Conservation (phyloP, 1,284 basidiomycete species). For the Abortiporus biennis region DNA sequence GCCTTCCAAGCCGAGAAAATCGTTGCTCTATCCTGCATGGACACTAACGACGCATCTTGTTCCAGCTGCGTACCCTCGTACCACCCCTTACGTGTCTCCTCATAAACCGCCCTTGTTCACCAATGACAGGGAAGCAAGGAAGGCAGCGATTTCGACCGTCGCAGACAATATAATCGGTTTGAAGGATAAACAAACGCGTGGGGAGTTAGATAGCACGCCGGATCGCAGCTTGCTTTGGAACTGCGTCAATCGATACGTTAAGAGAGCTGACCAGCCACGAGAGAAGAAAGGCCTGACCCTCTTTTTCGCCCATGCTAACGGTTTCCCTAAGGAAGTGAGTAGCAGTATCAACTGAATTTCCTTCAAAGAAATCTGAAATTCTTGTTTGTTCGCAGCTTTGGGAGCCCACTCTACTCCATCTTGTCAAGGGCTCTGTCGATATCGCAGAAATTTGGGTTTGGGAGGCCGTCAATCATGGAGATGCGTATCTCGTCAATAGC, state of each 20-base stretch:
- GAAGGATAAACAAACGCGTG: conserved; percentile 19
- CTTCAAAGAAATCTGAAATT: conserved; percentile 51
- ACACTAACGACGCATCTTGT: conserved; percentile 59
- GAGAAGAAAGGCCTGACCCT: conserved; percentile 20
- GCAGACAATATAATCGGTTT: conserved; percentile 14
- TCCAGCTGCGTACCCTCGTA: conserved; percentile 66
- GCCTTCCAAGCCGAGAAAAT: not conserved
- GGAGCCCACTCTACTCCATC: conserved; percentile 23
- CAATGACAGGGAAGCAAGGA: conserved; percentile 26
- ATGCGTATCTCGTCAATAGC: conserved; percentile 43
- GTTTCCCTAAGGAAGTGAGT: conserved; percentile 28
- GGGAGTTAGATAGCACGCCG: conserved; percentile 12
- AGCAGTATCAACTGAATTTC: conserved; percentile 44
- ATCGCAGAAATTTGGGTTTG: conserved; percentile 54
- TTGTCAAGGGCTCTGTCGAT: conserved; percentile 17
- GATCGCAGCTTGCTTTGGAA: conserved; percentile 24
- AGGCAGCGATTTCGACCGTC: conserved; percentile 18
- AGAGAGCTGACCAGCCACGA: conserved; percentile 17
- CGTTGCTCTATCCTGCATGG: conserved; percentile 3
- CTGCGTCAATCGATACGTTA: conserved; percentile 26
- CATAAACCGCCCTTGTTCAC: conserved; percentile 25
- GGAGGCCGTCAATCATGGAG: conserved; percentile 52
- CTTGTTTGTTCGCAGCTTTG: conserved; percentile 42
- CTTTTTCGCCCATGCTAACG: conserved; percentile 29
- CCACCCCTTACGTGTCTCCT: conserved; percentile 37